Evolutionary conservation across 352 stramenopile genomes (phyloP).

Genomic region (Phytophthora foliorum): DNA sequence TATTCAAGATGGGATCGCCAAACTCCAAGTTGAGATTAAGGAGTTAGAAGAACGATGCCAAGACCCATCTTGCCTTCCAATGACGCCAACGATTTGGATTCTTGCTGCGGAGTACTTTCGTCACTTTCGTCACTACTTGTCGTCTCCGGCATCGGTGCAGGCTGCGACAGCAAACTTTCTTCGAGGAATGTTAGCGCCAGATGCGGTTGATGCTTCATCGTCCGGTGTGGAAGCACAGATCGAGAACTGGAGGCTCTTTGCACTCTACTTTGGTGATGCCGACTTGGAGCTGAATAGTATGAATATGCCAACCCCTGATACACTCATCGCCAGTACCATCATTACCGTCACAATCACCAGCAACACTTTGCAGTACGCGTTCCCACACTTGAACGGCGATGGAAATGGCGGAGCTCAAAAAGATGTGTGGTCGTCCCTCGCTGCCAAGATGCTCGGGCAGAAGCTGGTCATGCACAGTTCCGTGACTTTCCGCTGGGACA

Average conservation of each 20-base stretch:
- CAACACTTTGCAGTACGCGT: not conserved
- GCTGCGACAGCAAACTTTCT: slow-evolving; percentile 3
- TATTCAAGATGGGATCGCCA: slow-evolving; percentile 4
- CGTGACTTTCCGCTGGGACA: slow-evolving; percentile 10
- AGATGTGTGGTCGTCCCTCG: slow-evolving; percentile 5
- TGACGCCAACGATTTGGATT: slow-evolving; percentile 1
- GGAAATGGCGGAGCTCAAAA: slow-evolving; percentile 5
- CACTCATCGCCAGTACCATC: not conserved
- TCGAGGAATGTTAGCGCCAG: not conserved
- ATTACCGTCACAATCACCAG: slow-evolving; percentile 4
- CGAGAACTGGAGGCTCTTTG: slow-evolving; percentile 13
- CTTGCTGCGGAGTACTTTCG: slow-evolving; percentile 19
- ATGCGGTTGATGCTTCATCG: not conserved
- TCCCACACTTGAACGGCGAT: slow-evolving; percentile 14
- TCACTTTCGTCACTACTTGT: slow-evolving; percentile 18
- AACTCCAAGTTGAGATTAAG: slow-evolving; percentile 1
- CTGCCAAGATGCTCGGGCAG: not conserved
- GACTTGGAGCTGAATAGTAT: slow-evolving; percentile 8
- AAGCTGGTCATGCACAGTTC: slow-evolving; percentile 4
- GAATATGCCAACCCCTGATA: not conserved
- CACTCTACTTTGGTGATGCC: slow-evolving; percentile 2
- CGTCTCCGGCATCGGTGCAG: not conserved
- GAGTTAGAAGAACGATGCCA: slow-evolving; percentile 1
- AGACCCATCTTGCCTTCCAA: not conserved
- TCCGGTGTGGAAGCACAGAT: not conserved